These are phyloP conservation scores for Tubosaeta brunneosetosa DNA, from an alignment of 768 basidiomycete genomes.

Conservation along the genomic window DNA sequence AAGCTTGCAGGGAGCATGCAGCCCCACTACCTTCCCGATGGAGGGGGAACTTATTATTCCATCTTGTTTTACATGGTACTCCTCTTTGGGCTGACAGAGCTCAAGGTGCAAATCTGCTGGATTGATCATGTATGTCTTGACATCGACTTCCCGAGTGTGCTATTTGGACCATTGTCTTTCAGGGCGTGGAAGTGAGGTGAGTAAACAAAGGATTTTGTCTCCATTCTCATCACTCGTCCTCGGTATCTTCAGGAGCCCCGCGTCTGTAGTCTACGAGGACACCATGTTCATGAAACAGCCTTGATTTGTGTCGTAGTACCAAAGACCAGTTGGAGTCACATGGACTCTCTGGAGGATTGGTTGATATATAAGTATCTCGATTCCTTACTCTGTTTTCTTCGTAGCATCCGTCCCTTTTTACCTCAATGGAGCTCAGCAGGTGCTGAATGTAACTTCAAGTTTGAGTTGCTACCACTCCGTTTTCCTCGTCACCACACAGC, in stretches of 20 bases:
- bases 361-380: no score
- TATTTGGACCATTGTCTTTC: background rate
- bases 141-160: background rate
- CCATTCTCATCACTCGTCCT: background rate
- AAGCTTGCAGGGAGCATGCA: background rate
- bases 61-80: slow-evolving; percentile 32
- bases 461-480: no score
- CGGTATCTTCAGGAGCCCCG: slow-evolving; percentile 20
- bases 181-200: slow-evolving; percentile 37
- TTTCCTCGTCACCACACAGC: no score
- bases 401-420: no score
- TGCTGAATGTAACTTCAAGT: no score
- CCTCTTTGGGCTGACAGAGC: slow-evolving; percentile 40
- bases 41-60: background rate
- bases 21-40: background rate
- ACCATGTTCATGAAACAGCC: background rate
- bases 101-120: slow-evolving; percentile 45
- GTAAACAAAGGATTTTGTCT: background rate
- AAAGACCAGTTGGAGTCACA: background rate
- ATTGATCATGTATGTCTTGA: slow-evolving; percentile 28
- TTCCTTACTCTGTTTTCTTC: no score
- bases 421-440: no score
- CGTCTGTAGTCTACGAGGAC: slow-evolving; percentile 25
- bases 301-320: background rate
- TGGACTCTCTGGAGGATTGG: background rate